Percentiles rank a stretch among this genome's conserved stretches.
Conservation (phyloP, 257 asterid species). For the Verbascum thapsus region DNA sequence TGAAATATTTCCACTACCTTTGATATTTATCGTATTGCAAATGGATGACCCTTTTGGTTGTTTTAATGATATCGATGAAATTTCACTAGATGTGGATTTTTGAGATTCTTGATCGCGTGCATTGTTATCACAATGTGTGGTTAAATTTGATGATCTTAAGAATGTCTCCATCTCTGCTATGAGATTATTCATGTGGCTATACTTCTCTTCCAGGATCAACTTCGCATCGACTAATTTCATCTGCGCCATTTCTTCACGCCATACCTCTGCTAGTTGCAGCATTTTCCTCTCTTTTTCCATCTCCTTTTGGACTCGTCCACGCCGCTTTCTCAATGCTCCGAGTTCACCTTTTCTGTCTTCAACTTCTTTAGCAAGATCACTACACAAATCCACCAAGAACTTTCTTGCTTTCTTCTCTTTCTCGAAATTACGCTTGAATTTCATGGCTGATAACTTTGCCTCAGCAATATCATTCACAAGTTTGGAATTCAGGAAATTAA, state of each 20-base stretch:
- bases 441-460: slow-evolving; percentile 39
- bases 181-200: slow-evolving; percentile 37
- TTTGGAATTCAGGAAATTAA: slow-evolving; percentile 39
- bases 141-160: slow-evolving; percentile 28
- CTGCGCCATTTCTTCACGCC: slow-evolving; percentile 60
- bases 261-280: slow-evolving; percentile 56
- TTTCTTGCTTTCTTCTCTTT: slow-evolving; percentile 48
- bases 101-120: slow-evolving; percentile 17
- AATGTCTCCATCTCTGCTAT: slow-evolving; percentile 39
- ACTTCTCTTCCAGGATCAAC: slow-evolving; percentile 51
- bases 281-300: slow-evolving; percentile 52
- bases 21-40: slow-evolving; percentile 21
- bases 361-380: slow-evolving; percentile 39
- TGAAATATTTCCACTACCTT: slow-evolving; percentile 30
- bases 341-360: slow-evolving; percentile 42
- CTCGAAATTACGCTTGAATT: slow-evolving; percentile 24
- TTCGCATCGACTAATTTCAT: slow-evolving; percentile 58
- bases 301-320: slow-evolving; percentile 35
- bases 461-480: slow-evolving; percentile 44
- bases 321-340: slow-evolving; percentile 37
- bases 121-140: slow-evolving; percentile 11
- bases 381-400: slow-evolving; percentile 40
- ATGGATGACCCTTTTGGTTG: slow-evolving; percentile 30
- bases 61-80: slow-evolving; percentile 24
- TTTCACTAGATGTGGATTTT: slow-evolving; percentile 21